Percentiles rank a stretch among this genome's conserved stretches.
These are phyloP conservation scores for Yarrowia keelungensis DNA, from an alignment of 805 yeast species.

Conservation along the genomic window DNA sequence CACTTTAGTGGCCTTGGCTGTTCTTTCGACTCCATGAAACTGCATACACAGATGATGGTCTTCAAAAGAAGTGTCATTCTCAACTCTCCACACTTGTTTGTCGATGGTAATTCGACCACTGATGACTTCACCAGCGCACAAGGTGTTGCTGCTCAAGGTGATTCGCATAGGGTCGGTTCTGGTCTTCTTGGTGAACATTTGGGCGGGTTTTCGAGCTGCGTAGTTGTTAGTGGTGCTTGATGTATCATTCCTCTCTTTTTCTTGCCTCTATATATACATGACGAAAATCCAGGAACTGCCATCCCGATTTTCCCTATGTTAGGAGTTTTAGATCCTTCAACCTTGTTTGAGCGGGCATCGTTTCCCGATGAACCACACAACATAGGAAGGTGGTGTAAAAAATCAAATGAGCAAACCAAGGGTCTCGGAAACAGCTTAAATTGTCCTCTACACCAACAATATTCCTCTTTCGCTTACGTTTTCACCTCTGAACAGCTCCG, in stretches of 20 bases:
- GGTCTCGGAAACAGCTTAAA: background rate
- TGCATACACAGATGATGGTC: constrained; percentile 8
- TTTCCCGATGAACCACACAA: constrained; percentile 12
- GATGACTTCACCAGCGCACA: background rate
- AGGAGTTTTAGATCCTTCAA: too few relatives aligned
- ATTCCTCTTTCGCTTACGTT: background rate
- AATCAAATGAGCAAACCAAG: background rate
- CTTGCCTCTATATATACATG: background rate
- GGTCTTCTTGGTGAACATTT: background rate
- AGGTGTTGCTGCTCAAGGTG: background rate
- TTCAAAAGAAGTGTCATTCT: background rate
- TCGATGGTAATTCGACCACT: background rate
- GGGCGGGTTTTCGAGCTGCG: background rate
- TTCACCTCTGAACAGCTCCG: background rate
- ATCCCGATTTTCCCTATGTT: background rate
- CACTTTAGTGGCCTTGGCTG: background rate
- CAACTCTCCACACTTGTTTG: background rate
- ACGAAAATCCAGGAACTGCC: background rate
- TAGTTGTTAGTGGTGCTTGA: background rate
- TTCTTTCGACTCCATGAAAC: constrained; percentile 20
- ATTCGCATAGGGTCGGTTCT: background rate
- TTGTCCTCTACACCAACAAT: background rate
- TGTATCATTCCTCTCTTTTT: background rate
- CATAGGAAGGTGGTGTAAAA: background rate
- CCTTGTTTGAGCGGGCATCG: background rate